These are phyloP conservation scores for Dendrobium huoshanense DNA, from an alignment of 106 monocot genomes.

Conservation along the genomic window DNA sequence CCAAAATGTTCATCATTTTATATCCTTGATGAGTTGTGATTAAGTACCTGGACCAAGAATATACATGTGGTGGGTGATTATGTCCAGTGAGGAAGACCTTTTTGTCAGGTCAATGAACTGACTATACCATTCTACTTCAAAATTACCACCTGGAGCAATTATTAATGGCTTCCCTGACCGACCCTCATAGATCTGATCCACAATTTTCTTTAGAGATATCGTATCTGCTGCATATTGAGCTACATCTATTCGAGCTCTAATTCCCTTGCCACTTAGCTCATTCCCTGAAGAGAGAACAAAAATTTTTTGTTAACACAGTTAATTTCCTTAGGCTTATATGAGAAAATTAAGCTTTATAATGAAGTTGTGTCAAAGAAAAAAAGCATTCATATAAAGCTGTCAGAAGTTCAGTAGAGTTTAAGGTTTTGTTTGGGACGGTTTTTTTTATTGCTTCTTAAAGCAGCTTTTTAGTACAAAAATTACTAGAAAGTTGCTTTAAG, in stretches of 20 bases:
- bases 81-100: slow-evolving; percentile 51
- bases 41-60: slow-evolving; percentile 83
- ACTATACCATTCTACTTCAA: slow-evolving; percentile 62
- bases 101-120: slow-evolving; percentile 54
- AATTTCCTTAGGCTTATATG: no score
- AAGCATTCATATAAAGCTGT: no score
- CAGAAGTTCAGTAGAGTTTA: no score
- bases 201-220: slow-evolving; percentile 41
- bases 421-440: no score
- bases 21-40: background rate
- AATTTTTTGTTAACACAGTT: no score
- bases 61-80: slow-evolving; percentile 91
- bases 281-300: slow-evolving; percentile 44
- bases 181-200: slow-evolving; percentile 45
- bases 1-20: background rate
- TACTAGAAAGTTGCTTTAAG: no score
- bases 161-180: slow-evolving; percentile 48
- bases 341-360: no score
- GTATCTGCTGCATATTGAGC: slow-evolving; percentile 66
- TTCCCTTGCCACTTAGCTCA: slow-evolving; percentile 80
- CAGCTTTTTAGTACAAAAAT: no score
- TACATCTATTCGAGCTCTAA: slow-evolving; percentile 55
- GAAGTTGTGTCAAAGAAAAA: no score
- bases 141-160: slow-evolving; percentile 78
- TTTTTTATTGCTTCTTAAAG: no score